Conservation (phyloP, 1,284 basidiomycete genomes). For the Laetiporus sulphureus region DNA sequence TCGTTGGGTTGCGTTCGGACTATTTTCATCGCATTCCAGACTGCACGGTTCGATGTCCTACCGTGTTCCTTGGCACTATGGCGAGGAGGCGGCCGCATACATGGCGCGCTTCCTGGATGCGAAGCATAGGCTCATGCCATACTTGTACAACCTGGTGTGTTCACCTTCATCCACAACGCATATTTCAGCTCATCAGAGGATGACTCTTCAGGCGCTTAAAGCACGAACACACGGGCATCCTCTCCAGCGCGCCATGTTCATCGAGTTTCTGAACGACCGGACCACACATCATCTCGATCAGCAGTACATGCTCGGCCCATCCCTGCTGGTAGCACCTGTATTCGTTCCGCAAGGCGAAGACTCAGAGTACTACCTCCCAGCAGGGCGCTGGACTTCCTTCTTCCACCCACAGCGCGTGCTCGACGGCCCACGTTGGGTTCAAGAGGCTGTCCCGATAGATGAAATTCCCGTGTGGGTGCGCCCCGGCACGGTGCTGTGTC, state of each 20-base stretch:
- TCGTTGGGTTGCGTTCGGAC: slow-evolving; percentile 70
- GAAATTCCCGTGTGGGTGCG: slow-evolving; percentile 66
- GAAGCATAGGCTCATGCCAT: slow-evolving; percentile 74
- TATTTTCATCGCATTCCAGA: slow-evolving; percentile 66
- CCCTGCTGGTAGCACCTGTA: slow-evolving; percentile 69
- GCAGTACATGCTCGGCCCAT: slow-evolving; percentile 67
- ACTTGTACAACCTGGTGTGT: slow-evolving; percentile 58
- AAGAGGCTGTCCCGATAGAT: slow-evolving; percentile 47
- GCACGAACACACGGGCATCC: slow-evolving; percentile 55
- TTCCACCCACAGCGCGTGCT: slow-evolving; percentile 43
- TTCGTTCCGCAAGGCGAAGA: slow-evolving; percentile 53
- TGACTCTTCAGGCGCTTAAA: slow-evolving; percentile 48
- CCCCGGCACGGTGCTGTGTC: slow-evolving; percentile 45
- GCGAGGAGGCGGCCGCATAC: slow-evolving; percentile 59
- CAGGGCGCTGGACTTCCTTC: slow-evolving; percentile 63
- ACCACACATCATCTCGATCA: slow-evolving; percentile 60
- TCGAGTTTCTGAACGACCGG: slow-evolving; percentile 65
- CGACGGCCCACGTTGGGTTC: slow-evolving; percentile 49
- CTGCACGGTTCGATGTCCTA: slow-evolving; percentile 69
- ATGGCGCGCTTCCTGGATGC: slow-evolving; percentile 60
- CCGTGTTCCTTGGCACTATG: slow-evolving; percentile 72
- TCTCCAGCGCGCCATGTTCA: slow-evolving; percentile 65
- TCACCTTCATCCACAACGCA: not conserved
- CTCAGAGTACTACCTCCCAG: slow-evolving; percentile 63
- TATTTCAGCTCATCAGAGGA: slow-evolving; percentile 49